Evolutionary conservation across 257 asterid species (phyloP), one percentile per base, ranked within the genome.

Genomic region (Nicotiana noctiflora): DNA sequence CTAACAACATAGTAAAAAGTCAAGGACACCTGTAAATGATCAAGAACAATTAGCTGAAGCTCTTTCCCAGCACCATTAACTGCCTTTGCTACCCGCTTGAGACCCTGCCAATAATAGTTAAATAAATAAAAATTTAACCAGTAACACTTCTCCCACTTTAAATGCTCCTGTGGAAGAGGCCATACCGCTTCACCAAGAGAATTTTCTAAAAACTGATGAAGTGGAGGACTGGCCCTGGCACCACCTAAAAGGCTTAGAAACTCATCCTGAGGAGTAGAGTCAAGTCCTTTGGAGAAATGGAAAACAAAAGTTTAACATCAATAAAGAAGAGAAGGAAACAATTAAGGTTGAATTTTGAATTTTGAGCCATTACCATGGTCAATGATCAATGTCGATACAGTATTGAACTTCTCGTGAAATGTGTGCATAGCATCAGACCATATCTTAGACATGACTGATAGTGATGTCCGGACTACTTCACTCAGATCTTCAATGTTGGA

Each of bases 141-240:
- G 23, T 72, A 46, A 72, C 14, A 46, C 40, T 34, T 72, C 60
- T 46, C 60, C 78, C 23, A 44, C 8, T 23, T 21, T 72, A 72
- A 46, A 46, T 46, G 8, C 23, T 72, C 60, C 60, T 14, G 60
- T 72, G 40, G 60, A 72, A 72, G 60, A 23, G 60, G 40, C 49
- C 78, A 78, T 92, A 94, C 99, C 85, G 94, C 94, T 93, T 95
- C 99, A 85, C 99, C 99, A 85, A 93, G 97, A 82, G 98, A 89
- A 88, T 88, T 93, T 56, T 89, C 99, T 84, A 95, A 88, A 90
- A 95, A 95, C 83, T 95, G 99, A 86, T 92, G 98, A 89, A 95
- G 86, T 0, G 99, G 89, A 6, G 99, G 99, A 87, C 99, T 95
- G 74, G 96, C 94, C 88, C 99, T 87, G 53, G 99, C 97, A 66